Evolutionary conservation across 805 yeast genomes (phyloP).

Genomic region (Limtongia smithiae): DNA sequence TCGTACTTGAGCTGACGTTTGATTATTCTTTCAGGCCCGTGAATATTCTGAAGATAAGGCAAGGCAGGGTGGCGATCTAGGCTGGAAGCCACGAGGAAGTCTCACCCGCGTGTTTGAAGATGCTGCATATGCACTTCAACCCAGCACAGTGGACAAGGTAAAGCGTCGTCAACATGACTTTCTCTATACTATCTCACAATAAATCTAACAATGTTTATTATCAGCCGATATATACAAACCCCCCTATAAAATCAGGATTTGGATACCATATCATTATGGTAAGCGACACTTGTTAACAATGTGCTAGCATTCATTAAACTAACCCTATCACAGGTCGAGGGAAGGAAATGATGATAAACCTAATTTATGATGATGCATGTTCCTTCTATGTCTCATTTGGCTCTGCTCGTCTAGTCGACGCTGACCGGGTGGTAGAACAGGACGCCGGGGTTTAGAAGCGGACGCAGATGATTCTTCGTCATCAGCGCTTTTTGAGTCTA

Average conservation of each 20-base stretch:
- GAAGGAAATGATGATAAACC: background rate
- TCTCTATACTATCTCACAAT: too few species aligned
- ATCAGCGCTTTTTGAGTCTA: too few species aligned
- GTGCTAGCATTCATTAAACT: too few species aligned
- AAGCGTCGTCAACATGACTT: too few species aligned
- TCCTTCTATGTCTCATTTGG: too few species aligned
- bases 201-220: too few species aligned
- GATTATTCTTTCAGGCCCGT: slow-evolving; percentile 14
- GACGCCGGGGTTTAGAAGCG: too few species aligned
- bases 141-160: slow-evolving; percentile 26
- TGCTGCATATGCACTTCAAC: slow-evolving; percentile 27
- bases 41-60: slow-evolving; percentile 29
- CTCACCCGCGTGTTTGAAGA: slow-evolving; percentile 27
- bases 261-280: slow-evolving; percentile 30
- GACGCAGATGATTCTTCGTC: too few species aligned
- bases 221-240: slow-evolving; percentile 23
- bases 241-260: slow-evolving; percentile 25
- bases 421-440: too few species aligned
- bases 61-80: slow-evolving; percentile 29
- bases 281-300: background rate
- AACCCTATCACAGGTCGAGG: background rate
- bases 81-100: slow-evolving; percentile 29
- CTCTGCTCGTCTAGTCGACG: too few species aligned
- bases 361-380: too few species aligned
- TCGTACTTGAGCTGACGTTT: background rate